A percentile compares a stretch with the other conserved stretches of the same genome.
These are phyloP conservation scores for Grifola frondosa DNA, from an alignment of 1,284 basidiomycete genomes.

Conservation along the genomic window DNA sequence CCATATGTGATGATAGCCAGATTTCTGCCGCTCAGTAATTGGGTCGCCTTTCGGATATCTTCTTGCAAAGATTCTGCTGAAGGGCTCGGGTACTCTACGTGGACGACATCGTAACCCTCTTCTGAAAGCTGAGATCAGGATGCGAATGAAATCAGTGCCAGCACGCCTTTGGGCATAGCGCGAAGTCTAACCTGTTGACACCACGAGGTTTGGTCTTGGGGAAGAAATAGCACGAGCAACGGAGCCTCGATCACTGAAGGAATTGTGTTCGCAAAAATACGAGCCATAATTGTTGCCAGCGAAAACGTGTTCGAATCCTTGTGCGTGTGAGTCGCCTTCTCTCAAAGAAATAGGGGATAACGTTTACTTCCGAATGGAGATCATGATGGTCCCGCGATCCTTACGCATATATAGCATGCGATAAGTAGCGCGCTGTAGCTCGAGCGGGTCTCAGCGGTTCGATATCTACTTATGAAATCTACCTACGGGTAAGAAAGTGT, in stretches of 20 bases:
- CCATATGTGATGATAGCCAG: conserved; percentile 44
- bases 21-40: no score
- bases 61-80: conserved; percentile 18
- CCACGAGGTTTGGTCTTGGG: conserved; percentile 32
- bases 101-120: conserved; percentile 43
- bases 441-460: no score
- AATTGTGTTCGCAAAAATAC: conserved; percentile 27
- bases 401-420: no score
- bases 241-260: conserved; percentile 29
- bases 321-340: no score
- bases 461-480: no score
- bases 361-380: no score
- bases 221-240: conserved; percentile 31
- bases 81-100: conserved; percentile 31
- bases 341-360: no score
- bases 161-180: no score
- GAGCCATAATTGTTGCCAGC: conserved; percentile 9
- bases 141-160: neutral
- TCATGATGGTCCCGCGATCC: no score
- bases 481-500: no score
- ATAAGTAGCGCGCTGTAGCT: no score
- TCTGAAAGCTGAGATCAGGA: conserved; percentile 37
- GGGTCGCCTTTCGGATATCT: conserved; percentile 13
- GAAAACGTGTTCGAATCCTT: neutral
- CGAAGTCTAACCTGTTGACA: conserved; percentile 37